Evolutionary conservation across 495 filamentous ascomycete species (phyloP), one percentile per base, ranked within the genome.

Genomic region (Parathielavia hyrcaniae): DNA sequence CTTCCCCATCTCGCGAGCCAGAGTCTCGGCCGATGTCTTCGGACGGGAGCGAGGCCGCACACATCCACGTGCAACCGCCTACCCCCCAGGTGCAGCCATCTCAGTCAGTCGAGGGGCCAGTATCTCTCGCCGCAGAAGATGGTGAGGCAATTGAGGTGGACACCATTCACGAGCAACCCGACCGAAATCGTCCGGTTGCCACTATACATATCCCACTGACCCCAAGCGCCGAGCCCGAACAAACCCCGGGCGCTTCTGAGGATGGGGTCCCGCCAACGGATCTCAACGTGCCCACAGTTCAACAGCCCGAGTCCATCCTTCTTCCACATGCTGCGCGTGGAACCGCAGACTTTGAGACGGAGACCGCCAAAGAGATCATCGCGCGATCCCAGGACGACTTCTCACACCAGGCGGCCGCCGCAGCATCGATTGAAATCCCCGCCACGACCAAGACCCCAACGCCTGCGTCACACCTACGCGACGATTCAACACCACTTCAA

Each of bases 1-100:
- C 66, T 2, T 66, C 65, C 16, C 26, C 26, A 30, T 48, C 52
- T 35, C 57, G 45, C 13, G 63, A 69, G 43, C 52, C 67, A 10
- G 62, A 62, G 35, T 57, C 66, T 14, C 52, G 49, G 0, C 53
- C 59, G 10, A 56, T 60, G 1, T 40, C 61, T 20, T 63, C 68
- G 1, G 64, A 60, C 23, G 67, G 57, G 9, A 59, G 38, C 38
- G 59, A 63, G 17, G 34, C 36, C 13, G 56, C 49, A 4, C 52
- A 35, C 34, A 36, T 44, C 5, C 26, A 64, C 30, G 48, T 46
- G 14, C 57, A 62, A 36, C 55, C 60, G 22, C 23, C 60, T 8
- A 60, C 64, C 19, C 57, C 66, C 7, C 50, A 59, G 9, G 56
- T 56, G n/a, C 53, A 61, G 32, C 35, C 17, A 12, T 41, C 59